phyloP scores from a whole-genome alignment of 371 early-diverging fungal genomes.

The Conidiobolus incongruus region DNA sequence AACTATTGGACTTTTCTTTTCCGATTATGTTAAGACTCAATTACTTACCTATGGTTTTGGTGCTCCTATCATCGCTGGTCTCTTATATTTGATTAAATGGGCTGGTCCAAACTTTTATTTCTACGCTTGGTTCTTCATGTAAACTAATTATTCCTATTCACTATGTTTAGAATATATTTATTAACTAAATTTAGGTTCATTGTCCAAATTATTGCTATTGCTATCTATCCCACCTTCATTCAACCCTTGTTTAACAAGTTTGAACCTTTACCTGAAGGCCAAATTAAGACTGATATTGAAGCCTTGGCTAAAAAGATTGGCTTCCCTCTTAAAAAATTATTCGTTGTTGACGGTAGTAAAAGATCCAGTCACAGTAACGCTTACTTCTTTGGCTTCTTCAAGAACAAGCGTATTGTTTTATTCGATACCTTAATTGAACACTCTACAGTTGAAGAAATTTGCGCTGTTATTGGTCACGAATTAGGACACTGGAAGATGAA shows the following conservation, averaged over 20 bases:
- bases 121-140: conserved; percentile 76
- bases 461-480: conserved; percentile 89
- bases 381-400: conserved; percentile 90
- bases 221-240: conserved; percentile 86
- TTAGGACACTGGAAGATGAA: conserved; percentile 90
- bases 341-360: conserved; percentile 89
- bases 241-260: conserved; percentile 97
- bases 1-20: conserved; percentile 56
- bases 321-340: conserved; percentile 89
- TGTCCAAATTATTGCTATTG: conserved; percentile 74
- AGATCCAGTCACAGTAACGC: conserved; percentile 93
- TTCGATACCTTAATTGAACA: conserved; percentile 91
- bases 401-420: conserved; percentile 93
- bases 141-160: conserved; percentile 15
- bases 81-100: conserved; percentile 58
- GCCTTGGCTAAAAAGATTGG: conserved; percentile 61
- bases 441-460: conserved; percentile 61
- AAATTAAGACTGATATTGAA: conserved; percentile 64
- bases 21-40: conserved; percentile 57
- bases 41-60: conserved; percentile 46
- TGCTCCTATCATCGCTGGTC: conserved; percentile 52
- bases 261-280: conserved; percentile 67
- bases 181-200: conserved; percentile 24
- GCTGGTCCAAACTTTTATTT: conserved; percentile 72
- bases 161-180: neutral